These are phyloP conservation scores for Thielaviopsis musarum DNA, from an alignment of 2,329 filamentous ascomycete species.

Conservation along the genomic window DNA sequence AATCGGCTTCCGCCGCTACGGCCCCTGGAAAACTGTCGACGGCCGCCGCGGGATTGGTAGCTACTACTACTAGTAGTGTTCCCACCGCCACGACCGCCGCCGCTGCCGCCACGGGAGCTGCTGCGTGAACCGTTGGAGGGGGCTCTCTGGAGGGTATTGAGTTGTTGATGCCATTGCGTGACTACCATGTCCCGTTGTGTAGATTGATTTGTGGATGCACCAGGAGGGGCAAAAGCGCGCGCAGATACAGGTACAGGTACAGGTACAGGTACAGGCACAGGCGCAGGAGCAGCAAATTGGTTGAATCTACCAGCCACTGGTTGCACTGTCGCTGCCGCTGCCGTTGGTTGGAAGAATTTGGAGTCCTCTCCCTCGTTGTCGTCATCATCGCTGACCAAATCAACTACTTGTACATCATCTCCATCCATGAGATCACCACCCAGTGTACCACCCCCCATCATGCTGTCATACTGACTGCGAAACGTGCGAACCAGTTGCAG, in stretches of 20 bases:
- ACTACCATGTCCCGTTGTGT: slow-evolving; percentile 16
- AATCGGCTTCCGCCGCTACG: too few relatives aligned
- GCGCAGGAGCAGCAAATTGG: not conserved
- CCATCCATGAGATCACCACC: slow-evolving; percentile 9
- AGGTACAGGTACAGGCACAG: slow-evolving; percentile 8
- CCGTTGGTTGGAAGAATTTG: slow-evolving; percentile 27
- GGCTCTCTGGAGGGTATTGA: slow-evolving; percentile 7
- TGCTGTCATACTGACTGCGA: slow-evolving; percentile 30
- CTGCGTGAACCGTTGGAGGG: not conserved
- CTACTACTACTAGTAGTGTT: too few relatives aligned
- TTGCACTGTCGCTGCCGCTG: slow-evolving; percentile 4
- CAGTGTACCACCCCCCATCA: slow-evolving; percentile 22
- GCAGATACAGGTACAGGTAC: not conserved
- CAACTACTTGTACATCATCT: slow-evolving; percentile 31
- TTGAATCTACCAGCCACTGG: not conserved
- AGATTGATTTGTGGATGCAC: slow-evolving; percentile 12
- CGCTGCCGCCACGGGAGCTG: too few relatives aligned
- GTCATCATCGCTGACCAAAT: slow-evolving; percentile 32
- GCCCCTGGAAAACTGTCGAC: too few relatives aligned
- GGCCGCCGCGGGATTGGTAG: too few relatives aligned
- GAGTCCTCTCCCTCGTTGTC: slow-evolving; percentile 26
- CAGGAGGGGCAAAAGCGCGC: slow-evolving; percentile 7
- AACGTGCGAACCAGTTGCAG: slow-evolving; percentile 38
- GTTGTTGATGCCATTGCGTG: slow-evolving; percentile 16
- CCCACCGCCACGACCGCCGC: too few relatives aligned